A percentile compares a stretch with the other conserved stretches of the same genome.
phyloP scores from a whole-genome alignment of 495 filamentous ascomycete species.

The Astrocystis sublimbata region DNA sequence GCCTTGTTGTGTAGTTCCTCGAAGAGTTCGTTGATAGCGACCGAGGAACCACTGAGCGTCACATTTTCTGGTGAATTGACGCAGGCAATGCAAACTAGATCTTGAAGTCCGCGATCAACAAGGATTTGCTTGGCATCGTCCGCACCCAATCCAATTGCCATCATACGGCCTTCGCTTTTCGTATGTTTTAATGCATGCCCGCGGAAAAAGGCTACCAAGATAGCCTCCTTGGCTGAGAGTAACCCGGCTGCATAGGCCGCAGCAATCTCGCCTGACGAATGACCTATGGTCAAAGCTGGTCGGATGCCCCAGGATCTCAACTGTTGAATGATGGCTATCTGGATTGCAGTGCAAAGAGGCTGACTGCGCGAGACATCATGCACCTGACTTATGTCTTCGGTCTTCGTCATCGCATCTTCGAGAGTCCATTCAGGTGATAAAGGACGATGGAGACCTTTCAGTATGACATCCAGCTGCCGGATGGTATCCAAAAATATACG shows the following conservation, averaged over 20 bases:
- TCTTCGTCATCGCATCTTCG: conserved; percentile 8
- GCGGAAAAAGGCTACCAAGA: conserved; percentile 51
- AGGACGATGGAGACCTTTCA: conserved; percentile 19
- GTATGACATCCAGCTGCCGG: conserved; percentile 30
- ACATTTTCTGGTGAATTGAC: conserved; percentile 49
- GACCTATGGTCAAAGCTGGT: conserved; percentile 55
- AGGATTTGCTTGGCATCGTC: conserved; percentile 23
- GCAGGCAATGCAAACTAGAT: conserved; percentile 45
- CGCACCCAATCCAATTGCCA: conserved; percentile 46
- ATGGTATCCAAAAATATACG: conserved; percentile 35
- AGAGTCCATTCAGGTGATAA: conserved; percentile 24
- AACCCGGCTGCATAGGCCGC: conserved; percentile 51
- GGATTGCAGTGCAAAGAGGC: conserved; percentile 52
- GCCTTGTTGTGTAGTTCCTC: conserved; percentile 30
- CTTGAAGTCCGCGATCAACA: not conserved
- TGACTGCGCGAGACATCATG: conserved; percentile 40
- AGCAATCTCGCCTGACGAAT: conserved; percentile 65
- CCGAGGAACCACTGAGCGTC: conserved; percentile 48
- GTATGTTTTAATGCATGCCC: conserved; percentile 29
- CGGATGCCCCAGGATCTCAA: conserved; percentile 50
- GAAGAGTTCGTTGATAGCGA: conserved; percentile 37
- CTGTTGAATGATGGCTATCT: conserved; percentile 54
- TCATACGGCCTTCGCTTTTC: conserved; percentile 43
- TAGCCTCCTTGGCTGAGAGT: conserved; percentile 47
- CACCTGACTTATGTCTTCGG: not conserved